Evolutionary conservation across 257 asterid species (phyloP), one percentile per base, ranked within the genome.

Genomic region (Hygrophila difformis): DNA sequence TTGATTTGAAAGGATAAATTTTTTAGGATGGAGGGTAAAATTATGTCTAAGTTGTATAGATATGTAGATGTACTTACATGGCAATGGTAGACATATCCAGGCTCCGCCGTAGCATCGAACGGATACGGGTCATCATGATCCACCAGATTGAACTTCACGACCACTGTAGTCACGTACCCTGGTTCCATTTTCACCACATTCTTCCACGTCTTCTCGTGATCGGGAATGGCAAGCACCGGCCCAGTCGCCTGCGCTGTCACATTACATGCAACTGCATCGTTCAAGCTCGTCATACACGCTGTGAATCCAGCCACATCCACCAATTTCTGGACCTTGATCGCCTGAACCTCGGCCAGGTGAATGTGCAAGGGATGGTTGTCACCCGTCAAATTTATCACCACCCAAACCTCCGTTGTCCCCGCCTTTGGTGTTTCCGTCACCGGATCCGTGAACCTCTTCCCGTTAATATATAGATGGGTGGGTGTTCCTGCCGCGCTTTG

Each of bases 61-160:
- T n/a, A n/a, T n/a, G n/a, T 8, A 24, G 3, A 24, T 24, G 8
- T 24, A 24, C 85, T 77, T 48, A 77, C 85, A 39, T 77, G 85
- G 51, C 85, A 77, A 62, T 77, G 85, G 39, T 66, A 73, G 18
- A 61, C 81, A 39, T 77, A 73, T 10, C 85, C 85, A 13, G 85
- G 85, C 49, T 77, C 67, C 0, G 57, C 51, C 2, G 78, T 66
- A 38, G 78, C 85, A 36, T 73, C 81, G 33, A 77, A 77, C 0
- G 69, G 78, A 28, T 69, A 73, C 0, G 85, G 64, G n/a, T 47
- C 69, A 50, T 77, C 70, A 6, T 66, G 41, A 46, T 77, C 69
- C 4, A 73, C 59, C 43, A 24, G 63, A 15, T 68, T 53, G 58
- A 77, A 77, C 35, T 55, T 66, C n/a, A 77, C 73, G 7, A 69